Evolutionary conservation across 2,329 filamentous ascomycete species (phyloP).

Genomic region (Beauveria sp.): DNA sequence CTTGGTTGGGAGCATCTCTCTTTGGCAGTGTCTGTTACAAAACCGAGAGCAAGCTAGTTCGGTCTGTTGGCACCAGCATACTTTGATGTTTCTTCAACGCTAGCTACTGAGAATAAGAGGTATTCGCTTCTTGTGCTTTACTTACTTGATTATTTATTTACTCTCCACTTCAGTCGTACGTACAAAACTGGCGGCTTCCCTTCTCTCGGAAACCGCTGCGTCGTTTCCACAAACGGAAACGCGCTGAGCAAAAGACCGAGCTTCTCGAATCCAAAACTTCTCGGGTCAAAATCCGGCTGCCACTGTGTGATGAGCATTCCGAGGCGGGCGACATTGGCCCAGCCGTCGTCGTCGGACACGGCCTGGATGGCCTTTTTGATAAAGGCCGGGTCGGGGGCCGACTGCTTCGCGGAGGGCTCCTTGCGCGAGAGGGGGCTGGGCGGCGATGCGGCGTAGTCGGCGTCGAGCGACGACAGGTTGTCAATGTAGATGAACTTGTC

Average conservation of each 20-base stretch:
- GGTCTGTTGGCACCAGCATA: too few relatives aligned
- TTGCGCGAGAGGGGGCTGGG: too few relatives aligned
- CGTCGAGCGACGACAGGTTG: background rate
- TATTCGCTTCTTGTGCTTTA: background rate
- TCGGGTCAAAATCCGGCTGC: background rate
- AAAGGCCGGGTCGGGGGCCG: background rate
- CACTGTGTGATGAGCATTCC: background rate
- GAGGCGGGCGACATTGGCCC: background rate
- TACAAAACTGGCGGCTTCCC: background rate
- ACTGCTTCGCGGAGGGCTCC: background rate
- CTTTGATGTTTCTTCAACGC: too few relatives aligned
- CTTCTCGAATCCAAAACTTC: background rate
- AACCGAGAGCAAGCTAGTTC: too few relatives aligned
- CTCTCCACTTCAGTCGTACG: background rate
- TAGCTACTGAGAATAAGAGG: too few relatives aligned
- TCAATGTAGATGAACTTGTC: constrained; percentile 25
- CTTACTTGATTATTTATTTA: background rate
- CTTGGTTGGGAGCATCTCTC: too few relatives aligned
- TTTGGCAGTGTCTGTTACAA: too few relatives aligned
- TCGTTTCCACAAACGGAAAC: background rate
- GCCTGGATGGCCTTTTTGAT: background rate
- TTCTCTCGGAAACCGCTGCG: background rate
- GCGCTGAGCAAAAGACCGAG: background rate
- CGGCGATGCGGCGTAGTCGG: background rate
- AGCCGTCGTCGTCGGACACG: background rate